A percentile compares a stretch with the other conserved stretches of the same genome.
Conservation (phyloP, 2,329 filamentous ascomycete species). For the Blastomyces parvus region DNA sequence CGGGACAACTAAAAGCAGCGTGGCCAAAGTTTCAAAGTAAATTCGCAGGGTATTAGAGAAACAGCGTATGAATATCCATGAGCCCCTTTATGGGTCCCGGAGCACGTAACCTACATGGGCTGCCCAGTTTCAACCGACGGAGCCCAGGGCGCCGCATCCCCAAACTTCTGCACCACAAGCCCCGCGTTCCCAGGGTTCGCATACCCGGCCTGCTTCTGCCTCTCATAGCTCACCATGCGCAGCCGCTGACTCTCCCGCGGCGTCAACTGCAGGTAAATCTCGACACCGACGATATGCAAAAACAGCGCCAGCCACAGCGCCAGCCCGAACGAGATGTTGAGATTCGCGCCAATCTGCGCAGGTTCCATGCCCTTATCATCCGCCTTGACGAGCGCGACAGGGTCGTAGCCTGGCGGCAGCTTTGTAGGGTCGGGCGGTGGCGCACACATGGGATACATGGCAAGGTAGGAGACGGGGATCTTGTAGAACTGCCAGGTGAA, state of each 20-base stretch:
- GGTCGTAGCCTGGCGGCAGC: not conserved
- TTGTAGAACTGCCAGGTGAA: slow-evolving; percentile 31
- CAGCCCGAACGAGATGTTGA: slow-evolving; percentile 44
- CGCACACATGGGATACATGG: slow-evolving; percentile 21
- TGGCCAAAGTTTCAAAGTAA: not conserved
- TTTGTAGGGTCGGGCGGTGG: not conserved
- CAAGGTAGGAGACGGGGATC: slow-evolving; percentile 22
- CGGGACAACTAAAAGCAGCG: not conserved
- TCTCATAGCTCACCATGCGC: slow-evolving; percentile 47
- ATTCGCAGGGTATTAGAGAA: no score
- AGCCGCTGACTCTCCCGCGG: slow-evolving; percentile 46
- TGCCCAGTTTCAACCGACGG: not conserved
- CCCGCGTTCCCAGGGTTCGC: slow-evolving; percentile 42
- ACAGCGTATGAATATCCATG: no score
- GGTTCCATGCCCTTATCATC: slow-evolving; percentile 12
- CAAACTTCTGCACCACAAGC: slow-evolving; percentile 36
- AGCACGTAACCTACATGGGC: not conserved
- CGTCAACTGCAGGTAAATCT: slow-evolving; percentile 45
- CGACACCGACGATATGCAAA: slow-evolving; percentile 43
- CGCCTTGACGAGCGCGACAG: slow-evolving; percentile 12
- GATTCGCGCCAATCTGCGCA: slow-evolving; percentile 33
- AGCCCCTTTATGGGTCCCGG: no score
- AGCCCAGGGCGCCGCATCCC: slow-evolving; percentile 25
- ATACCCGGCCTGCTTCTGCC: slow-evolving; percentile 47
- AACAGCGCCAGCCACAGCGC: slow-evolving; percentile 45